Base-by-base conservation (phyloP, 495 filamentous ascomycete genomes). In the Eremomyces bilateralis region DNA sequence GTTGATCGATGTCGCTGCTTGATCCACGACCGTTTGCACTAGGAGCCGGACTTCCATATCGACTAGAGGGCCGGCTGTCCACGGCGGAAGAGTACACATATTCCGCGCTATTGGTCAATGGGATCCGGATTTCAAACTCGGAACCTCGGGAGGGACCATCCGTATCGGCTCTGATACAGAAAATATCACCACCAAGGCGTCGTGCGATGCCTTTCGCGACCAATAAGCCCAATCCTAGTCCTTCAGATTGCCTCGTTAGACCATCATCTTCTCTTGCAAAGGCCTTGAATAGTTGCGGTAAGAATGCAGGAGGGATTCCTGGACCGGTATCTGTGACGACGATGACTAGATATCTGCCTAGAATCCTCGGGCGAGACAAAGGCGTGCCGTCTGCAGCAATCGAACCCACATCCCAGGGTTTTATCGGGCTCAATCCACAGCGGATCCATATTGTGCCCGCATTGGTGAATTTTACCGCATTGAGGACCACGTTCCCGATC, bases 381-480 rank as follows among this genome's bases (percentile, higher is more conserved):
- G n/a, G n/a, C n/a, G n/a, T n/a, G n/a, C n/a, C n/a, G n/a, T n/a
- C n/a, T n/a, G n/a, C n/a, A n/a, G n/a, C n/a, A n/a, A n/a, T n/a
- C n/a, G n/a, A n/a, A n/a, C n/a, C n/a, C n/a, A n/a, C n/a, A n/a
- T n/a, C n/a, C n/a, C n/a, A n/a, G n/a, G n/a, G n/a, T n/a, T n/a
- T n/a, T n/a, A n/a, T n/a, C n/a, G n/a, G n/a, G n/a, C n/a, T n/a
- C n/a, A n/a, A n/a, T n/a, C n/a, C n/a, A 39, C 42, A 50, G 8
- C 33, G 33, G 3, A 83, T 49, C 1, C 55, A 62, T 33, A 83
- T 74, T n/a, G 53, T 59, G 15, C 78, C 78, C 35, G 58, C 60
- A 39, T 77, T 71, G 0, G 79, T 81, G 44, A 82, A 84, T 48
- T 84, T 84, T 36, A 83, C 64, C 3, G 78, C 79, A 49, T 83